Evolutionary conservation across 495 filamentous ascomycete genomes (phyloP).

Genomic region (Geoglossum glabrum): DNA sequence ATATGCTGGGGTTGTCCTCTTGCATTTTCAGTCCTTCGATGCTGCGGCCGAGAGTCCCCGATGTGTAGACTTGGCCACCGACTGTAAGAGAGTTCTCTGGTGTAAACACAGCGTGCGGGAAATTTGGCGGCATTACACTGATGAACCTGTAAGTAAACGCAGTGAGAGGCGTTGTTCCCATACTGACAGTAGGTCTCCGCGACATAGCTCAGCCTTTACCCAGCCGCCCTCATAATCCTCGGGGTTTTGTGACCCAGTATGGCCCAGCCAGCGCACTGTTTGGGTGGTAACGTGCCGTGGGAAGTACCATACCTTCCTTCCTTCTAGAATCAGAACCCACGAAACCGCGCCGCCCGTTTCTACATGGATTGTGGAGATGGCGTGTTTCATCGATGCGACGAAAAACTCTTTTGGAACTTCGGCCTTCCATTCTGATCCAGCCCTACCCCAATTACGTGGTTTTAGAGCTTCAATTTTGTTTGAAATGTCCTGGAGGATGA

Average conservation of each 20-base stretch:
- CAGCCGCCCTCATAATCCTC: background rate
- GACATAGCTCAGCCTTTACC: too few relatives aligned
- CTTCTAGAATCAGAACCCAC: too few relatives aligned
- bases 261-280: too few relatives aligned
- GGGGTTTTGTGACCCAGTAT: background rate
- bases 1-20: conserved; percentile 5
- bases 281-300: too few relatives aligned
- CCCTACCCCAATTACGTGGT: background rate
- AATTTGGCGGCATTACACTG: conserved; percentile 4
- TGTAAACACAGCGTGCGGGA: conserved; percentile 4
- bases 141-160: background rate
- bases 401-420: conserved; percentile 3
- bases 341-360: too few relatives aligned
- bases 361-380: background rate
- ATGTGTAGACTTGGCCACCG: conserved; percentile 5
- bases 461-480: background rate
- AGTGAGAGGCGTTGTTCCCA: background rate
- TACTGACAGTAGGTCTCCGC: too few relatives aligned
- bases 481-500: conserved; percentile 1
- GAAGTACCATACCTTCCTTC: too few relatives aligned
- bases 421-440: background rate
- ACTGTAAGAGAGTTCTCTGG: conserved; percentile 5
- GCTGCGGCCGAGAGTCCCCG: background rate
- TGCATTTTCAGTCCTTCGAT: conserved; percentile 4
- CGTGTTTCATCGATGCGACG: background rate